Evolutionary conservation across 371 early-diverging fungal genomes (phyloP), one percentile per base, ranked within the genome.

Genomic region (Apophysomyces trapeziformis): DNA sequence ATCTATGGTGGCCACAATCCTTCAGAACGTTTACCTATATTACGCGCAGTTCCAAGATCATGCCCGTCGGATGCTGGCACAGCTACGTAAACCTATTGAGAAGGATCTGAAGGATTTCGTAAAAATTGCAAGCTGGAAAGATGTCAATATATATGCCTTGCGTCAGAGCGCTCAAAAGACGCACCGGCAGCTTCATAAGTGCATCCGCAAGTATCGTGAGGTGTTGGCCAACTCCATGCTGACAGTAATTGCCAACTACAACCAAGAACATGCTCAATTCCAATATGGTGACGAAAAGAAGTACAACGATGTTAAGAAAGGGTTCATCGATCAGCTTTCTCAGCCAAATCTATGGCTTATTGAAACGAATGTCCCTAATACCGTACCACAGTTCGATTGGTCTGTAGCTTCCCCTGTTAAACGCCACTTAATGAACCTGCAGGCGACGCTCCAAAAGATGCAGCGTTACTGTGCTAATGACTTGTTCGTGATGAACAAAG

Each of bases 111-210:
- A 91, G 64, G 94, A 95, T 61, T 95, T 91, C 71, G 97, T 97
- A 57, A 93, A 93, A 78, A 92, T 99, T 65, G 97, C 98, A 12
- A 91, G 87, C 50, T 99, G 98, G 97, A 95, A 96, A 77, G 99
- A 99, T 76, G 91, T 96, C 44, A 99, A 96, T 66, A 92, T 96
- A n/a, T 91, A 91, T 67, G 95, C 98, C 0, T 79, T 99, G 45
- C 88, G 91, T 43, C 93, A 93, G 66, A 93, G 93, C 78, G 95
- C 98, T 2, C 88, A 88, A 57, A 91, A 92, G 80, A 94, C 96
- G 6, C 98, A 97, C 72, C 79, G 89, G 64, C 95, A 95, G 37
- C 79, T 99, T 50, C 85, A 91, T 77, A 96, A 96, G 81, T 92
- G 93, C 69, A 84, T 98, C 61, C 89, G 90, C 50, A 93, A 93